These are phyloP conservation scores for Echria macrotheca DNA, from an alignment of 495 filamentous ascomycete genomes.

Conservation along the genomic window DNA sequence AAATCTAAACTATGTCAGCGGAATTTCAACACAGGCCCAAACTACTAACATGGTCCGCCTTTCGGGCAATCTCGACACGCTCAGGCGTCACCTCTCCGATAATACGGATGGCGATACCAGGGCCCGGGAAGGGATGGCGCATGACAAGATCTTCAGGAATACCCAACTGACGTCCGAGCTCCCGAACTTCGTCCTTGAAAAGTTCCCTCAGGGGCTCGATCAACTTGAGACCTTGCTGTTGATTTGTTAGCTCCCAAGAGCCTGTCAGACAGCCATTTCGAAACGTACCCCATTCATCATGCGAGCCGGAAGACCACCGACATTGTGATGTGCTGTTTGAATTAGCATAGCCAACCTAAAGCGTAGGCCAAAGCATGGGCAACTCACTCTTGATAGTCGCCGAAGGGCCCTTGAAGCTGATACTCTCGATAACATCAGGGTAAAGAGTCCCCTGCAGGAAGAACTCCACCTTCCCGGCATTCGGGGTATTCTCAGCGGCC, in stretches of 20 bases:
- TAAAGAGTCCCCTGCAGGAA: slow-evolving; percentile 30
- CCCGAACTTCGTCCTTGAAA: slow-evolving; percentile 80
- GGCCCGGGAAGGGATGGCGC: slow-evolving; percentile 76
- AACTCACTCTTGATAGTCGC: slow-evolving; percentile 29
- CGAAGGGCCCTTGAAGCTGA: slow-evolving; percentile 12
- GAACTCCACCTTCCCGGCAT: slow-evolving; percentile 27
- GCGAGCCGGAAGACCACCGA: slow-evolving; percentile 65
- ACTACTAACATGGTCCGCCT: slow-evolving; percentile 86
- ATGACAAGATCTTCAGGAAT: slow-evolving; percentile 73
- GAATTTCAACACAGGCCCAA: too few species aligned
- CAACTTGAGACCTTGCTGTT: slow-evolving; percentile 33
- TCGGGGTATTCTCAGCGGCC: slow-evolving; percentile 53
- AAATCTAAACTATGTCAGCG: too few species aligned
- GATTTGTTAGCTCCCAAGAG: too few species aligned
- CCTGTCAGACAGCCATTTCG: too few species aligned
- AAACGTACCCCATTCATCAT: too few species aligned
- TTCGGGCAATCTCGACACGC: slow-evolving; percentile 70
- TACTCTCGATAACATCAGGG: slow-evolving; percentile 20
- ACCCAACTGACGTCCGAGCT: slow-evolving; percentile 69
- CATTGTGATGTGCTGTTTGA: slow-evolving; percentile 88
- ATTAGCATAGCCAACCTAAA: too few species aligned
- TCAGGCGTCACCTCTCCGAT: slow-evolving; percentile 82
- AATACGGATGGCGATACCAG: slow-evolving; percentile 85
- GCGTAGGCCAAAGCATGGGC: too few species aligned
- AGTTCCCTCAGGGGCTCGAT: slow-evolving; percentile 74